These are phyloP conservation scores for Salix exigua DNA, from an alignment of 345 rosid genomes.

Conservation along the genomic window DNA sequence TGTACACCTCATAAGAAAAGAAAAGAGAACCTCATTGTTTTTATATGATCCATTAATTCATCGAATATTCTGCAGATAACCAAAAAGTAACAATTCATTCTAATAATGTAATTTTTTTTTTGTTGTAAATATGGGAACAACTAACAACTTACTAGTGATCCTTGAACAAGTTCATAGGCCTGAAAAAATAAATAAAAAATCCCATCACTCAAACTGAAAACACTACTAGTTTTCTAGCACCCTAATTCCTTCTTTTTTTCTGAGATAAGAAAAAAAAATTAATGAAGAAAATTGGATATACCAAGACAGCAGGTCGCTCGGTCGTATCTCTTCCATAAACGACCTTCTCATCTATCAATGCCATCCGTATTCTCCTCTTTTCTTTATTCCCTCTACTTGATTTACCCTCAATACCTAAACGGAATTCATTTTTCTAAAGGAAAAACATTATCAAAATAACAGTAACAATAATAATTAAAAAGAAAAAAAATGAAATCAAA, in stretches of 20 bases:
- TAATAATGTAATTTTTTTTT: no score
- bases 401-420: slow-evolving; percentile 9
- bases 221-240: background rate
- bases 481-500: background rate
- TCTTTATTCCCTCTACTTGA: slow-evolving; percentile 19
- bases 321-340: slow-evolving; percentile 36
- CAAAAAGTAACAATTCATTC: no score
- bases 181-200: slow-evolving; percentile 33
- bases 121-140: background rate
- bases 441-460: background rate
- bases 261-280: background rate
- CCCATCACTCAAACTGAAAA: slow-evolving; percentile 1
- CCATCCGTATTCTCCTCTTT: slow-evolving; percentile 36
- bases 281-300: slow-evolving; percentile 14
- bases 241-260: background rate
- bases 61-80: no score
- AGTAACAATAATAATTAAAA: background rate
- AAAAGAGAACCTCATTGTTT: background rate
- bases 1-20: background rate
- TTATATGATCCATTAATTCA: no score
- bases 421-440: slow-evolving; percentile 40
- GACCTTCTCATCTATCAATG: slow-evolving; percentile 70
- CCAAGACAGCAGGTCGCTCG: slow-evolving; percentile 57
- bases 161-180: slow-evolving; percentile 95
- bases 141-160: slow-evolving; percentile 62